Evolutionary conservation across 2,329 filamentous ascomycete genomes (phyloP).

Genomic region (Ceratocystis cubensis): DNA sequence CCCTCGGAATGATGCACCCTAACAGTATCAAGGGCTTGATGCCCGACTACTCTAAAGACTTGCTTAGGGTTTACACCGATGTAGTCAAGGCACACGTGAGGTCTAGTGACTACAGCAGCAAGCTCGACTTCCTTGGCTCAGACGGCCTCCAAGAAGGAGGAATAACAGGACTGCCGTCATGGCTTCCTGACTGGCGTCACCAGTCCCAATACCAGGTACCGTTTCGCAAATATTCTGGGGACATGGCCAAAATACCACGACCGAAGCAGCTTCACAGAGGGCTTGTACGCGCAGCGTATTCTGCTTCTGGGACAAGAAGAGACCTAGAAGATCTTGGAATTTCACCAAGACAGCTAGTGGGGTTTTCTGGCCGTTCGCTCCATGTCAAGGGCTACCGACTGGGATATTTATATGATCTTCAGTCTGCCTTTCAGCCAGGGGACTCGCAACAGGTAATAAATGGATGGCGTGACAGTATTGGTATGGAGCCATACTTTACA

Average conservation of each 20-base stretch:
- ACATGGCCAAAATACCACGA: conserved; percentile 18
- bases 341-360: conserved; percentile 14
- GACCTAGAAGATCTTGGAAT: conserved; percentile 19
- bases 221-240: conserved; percentile 21
- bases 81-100: conserved; percentile 21
- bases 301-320: conserved; percentile 20
- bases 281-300: conserved; percentile 14
- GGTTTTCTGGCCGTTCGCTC: conserved; percentile 18
- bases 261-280: background rate
- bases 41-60: conserved; percentile 24
- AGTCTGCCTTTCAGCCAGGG: conserved; percentile 19
- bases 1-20: conserved; percentile 24
- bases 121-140: conserved; percentile 22
- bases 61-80: conserved; percentile 25
- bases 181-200: conserved; percentile 23
- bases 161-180: conserved; percentile 22
- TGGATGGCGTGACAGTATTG: conserved; percentile 17
- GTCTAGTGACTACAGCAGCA: conserved; percentile 20
- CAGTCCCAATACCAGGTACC: conserved; percentile 21
- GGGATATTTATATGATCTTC: conserved; percentile 23
- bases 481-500: conserved; percentile 20
- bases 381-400: conserved; percentile 22
- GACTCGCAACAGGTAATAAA: conserved; percentile 15
- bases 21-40: conserved; percentile 23
- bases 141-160: conserved; percentile 23